Evolutionary conservation across 129 eudicot species (phyloP), one percentile per base, ranked within the genome.

Genomic region (Arctium lappa): DNA sequence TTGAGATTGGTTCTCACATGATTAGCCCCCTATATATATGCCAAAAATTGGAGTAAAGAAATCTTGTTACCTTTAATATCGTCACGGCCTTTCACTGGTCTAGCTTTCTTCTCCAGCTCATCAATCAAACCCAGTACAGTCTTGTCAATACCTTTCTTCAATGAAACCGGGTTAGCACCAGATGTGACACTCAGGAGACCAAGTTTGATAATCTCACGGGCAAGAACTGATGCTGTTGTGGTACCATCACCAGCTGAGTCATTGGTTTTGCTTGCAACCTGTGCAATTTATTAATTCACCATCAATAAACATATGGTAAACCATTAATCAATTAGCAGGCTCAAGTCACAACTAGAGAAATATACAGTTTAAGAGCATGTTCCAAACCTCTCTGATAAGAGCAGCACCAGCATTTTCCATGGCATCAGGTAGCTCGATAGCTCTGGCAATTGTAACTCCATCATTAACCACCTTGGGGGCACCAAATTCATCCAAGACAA

Each of bases 351-450:
- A 34, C 34, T 70, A 30, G 16, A 74, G 7, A 46, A 60, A 13
- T 31, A 71, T 5, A 72, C 8, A 30, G 10, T 38, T 18, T 31
- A 48, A 75, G 71, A 39, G n/a, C 29, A 1, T 71, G 71, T 32
- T 56, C 13, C 79, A 65, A 81, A 94, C 98, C 98, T 94, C 98
- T 72, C 94, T 90, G 71, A 91, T 94, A 77, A 94, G 88, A 78
- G 98, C 97, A 76, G 98, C 97, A 74, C 98, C 98, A 66, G 97
- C 98, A 85, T 94, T 94, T 84, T 94, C 98, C 98, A 94, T 94
- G 36, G 98, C 88, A 88, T 94, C 94, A 60, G 98, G 89, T 75
- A 94, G 87, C 86, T 94, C 98, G 15, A 94, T 94, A 13, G 98
- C 98, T 63, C 98, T 85, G 33, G 98, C 98, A 80, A 94, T 94